These are phyloP conservation scores for Paxillus involutus DNA, from an alignment of 768 basidiomycete genomes.

Conservation along the genomic window DNA sequence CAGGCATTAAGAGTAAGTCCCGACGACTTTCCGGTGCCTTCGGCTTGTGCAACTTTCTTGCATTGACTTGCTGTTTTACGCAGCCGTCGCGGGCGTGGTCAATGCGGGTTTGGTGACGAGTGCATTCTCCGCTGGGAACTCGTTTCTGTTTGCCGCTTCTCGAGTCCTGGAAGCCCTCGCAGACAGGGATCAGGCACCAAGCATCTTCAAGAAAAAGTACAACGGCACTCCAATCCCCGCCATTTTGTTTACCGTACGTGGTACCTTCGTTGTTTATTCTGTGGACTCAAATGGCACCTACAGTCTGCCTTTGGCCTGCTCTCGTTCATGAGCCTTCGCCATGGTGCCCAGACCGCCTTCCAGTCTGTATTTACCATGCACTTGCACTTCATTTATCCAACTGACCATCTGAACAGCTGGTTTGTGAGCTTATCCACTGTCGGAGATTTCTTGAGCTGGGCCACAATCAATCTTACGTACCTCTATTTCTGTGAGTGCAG, in stretches of 20 bases:
- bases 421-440: slow-evolving; percentile 67
- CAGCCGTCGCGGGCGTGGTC: slow-evolving; percentile 62
- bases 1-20: slow-evolving; percentile 58
- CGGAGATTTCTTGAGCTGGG: slow-evolving; percentile 68
- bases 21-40: not conserved
- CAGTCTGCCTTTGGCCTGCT: slow-evolving; percentile 42
- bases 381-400: not conserved
- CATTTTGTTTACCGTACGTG: slow-evolving; percentile 26
- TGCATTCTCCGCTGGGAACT: slow-evolving; percentile 72
- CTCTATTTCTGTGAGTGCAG: slow-evolving; percentile 56
- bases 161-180: slow-evolving; percentile 44
- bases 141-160: slow-evolving; percentile 53
- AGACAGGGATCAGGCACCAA: slow-evolving; percentile 47
- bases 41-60: not conserved
- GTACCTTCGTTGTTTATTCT: not conserved
- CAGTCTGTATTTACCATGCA: not conserved
- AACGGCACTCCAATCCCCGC: slow-evolving; percentile 45
- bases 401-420: slow-evolving; percentile 42
- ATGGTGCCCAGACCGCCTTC: slow-evolving; percentile 40
- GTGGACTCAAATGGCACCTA: not conserved
- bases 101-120: slow-evolving; percentile 72
- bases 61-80: not conserved
- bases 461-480: slow-evolving; percentile 67
- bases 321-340: slow-evolving; percentile 64
- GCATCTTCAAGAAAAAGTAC: slow-evolving; percentile 44